phyloP scores from a whole-genome alignment of 495 filamentous ascomycete species.

The Apiosordaria backusii region DNA sequence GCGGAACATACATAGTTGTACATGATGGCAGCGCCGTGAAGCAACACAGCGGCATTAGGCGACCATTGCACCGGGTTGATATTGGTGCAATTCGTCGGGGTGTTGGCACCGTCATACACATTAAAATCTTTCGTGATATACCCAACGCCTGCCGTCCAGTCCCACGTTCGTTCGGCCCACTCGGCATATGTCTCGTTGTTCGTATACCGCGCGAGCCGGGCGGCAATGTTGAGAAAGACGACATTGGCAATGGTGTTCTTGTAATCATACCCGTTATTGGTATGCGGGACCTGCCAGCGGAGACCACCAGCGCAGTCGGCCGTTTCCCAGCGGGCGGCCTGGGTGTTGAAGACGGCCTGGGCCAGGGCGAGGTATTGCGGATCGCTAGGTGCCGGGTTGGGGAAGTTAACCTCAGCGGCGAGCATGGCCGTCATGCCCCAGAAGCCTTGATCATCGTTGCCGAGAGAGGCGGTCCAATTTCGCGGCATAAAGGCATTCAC shows the following conservation, averaged over 20 bases:
- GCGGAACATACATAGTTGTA: slow-evolving; percentile 52
- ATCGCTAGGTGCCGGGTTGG: slow-evolving; percentile 52
- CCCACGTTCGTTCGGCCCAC: slow-evolving; percentile 67
- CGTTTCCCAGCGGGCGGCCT: slow-evolving; percentile 62
- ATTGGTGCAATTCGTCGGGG: slow-evolving; percentile 47
- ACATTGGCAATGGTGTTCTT: slow-evolving; percentile 73
- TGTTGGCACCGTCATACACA: slow-evolving; percentile 57
- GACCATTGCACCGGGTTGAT: slow-evolving; percentile 58
- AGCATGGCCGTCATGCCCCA: slow-evolving; percentile 69
- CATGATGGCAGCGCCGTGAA: slow-evolving; percentile 68
- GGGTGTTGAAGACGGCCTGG: slow-evolving; percentile 78
- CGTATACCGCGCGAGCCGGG: slow-evolving; percentile 69
- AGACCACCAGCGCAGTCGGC: slow-evolving; percentile 69
- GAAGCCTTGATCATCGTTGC: slow-evolving; percentile 67
- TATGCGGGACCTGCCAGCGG: slow-evolving; percentile 75
- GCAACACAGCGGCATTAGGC: slow-evolving; percentile 65
- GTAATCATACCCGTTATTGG: slow-evolving; percentile 72
- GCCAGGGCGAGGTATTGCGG: slow-evolving; percentile 76
- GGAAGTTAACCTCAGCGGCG: slow-evolving; percentile 61
- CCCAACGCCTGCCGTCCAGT: slow-evolving; percentile 56
- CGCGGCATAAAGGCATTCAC: slow-evolving; percentile 58
- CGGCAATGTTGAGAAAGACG: slow-evolving; percentile 65
- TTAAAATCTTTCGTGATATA: slow-evolving; percentile 51
- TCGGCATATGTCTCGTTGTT: slow-evolving; percentile 63
- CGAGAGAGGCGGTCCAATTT: slow-evolving; percentile 60